Base-by-base conservation (phyloP, 1,284 basidiomycete species). In the Cutaneotrichosporon curvatum region DNA sequence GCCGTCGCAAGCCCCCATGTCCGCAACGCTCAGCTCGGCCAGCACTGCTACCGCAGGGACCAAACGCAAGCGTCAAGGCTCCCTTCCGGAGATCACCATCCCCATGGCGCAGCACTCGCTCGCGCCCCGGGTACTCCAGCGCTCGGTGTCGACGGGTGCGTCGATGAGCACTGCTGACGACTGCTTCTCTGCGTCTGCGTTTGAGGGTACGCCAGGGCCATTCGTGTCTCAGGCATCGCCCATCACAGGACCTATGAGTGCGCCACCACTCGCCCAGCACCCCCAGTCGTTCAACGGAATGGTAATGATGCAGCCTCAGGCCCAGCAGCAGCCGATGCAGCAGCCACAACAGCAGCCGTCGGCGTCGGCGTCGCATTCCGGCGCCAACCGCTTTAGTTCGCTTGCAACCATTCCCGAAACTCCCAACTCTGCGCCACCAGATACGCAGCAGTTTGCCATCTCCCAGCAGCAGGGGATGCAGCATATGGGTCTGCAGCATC, bases 371-470 rank as follows among this genome's bases (percentile, higher is more conserved):
- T 7, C 25, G 12, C 7, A 28, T 7, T 12, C 8, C 8, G 7
- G 25, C 25, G 12, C 12, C 25, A 28, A 28, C 25, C 25, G 25
- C 25, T 35, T 40, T 40, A 44, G 39, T 31, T 45, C 46, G 19
- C 52, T 54, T 25, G 52, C 48, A 3, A 54, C 52, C 25, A 54
- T 54, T n/a, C 52, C 52, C 18, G 52, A 54, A 43, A 39, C 52
- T 10, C 52, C 52, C 8, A 43, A 22, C 33, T 48, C 48, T 9
- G 48, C 48, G 1, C 48, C 46, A 4, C 15, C 45, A 10, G 43
- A 54, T n/a, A 47, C 44, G 5, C 38, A 42, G 37, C 40, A 40
- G 39, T 40, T 21, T 14, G 16, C 39, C 10, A 30, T 43, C 11
- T 15, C 25, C 25, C 48, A 39, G 16, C 31, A 35, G 15, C 22